phyloP scores from a whole-genome alignment of 2,329 filamentous ascomycete genomes.

The Trichoderma endophyticum region DNA sequence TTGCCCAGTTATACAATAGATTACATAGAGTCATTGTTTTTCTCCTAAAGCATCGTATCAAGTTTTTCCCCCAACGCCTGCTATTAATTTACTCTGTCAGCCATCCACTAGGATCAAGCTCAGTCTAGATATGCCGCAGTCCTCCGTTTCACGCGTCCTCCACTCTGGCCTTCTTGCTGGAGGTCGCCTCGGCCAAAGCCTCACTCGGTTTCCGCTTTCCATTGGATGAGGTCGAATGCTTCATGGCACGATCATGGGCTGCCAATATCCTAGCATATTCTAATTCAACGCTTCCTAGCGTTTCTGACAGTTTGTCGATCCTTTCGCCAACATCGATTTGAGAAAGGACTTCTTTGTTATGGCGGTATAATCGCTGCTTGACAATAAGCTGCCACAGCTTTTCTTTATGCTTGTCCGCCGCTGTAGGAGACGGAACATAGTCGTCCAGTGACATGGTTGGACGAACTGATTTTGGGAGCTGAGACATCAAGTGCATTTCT shows the following conservation, averaged over 20 bases:
- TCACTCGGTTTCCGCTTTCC: slow-evolving; percentile 47
- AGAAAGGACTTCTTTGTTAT: slow-evolving; percentile 68
- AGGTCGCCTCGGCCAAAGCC: slow-evolving; percentile 23
- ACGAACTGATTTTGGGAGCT: slow-evolving; percentile 54
- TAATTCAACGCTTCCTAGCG: slow-evolving; percentile 63
- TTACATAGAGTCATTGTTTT: slow-evolving; percentile 17
- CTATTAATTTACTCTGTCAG: not conserved
- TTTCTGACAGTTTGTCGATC: slow-evolving; percentile 68
- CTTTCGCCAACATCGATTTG: slow-evolving; percentile 67
- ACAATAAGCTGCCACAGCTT: slow-evolving; percentile 70
- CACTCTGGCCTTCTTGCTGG: slow-evolving; percentile 47
- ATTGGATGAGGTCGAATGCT: slow-evolving; percentile 30
- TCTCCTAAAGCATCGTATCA: not conserved
- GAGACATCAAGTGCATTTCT: slow-evolving; percentile 70
- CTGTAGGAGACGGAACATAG: slow-evolving; percentile 44
- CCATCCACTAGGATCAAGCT: not conserved
- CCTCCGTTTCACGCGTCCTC: slow-evolving; percentile 30
- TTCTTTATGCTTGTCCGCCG: slow-evolving; percentile 60
- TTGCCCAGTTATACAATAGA: slow-evolving; percentile 15
- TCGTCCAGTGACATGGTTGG: slow-evolving; percentile 46
- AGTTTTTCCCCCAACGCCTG: slow-evolving; percentile 4
- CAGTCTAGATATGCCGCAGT: not conserved
- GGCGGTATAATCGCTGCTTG: slow-evolving; percentile 73
- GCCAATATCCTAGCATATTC: slow-evolving; percentile 68
- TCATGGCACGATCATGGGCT: slow-evolving; percentile 40